A percentile compares a stretch with the other conserved stretches of the same genome.
phyloP scores from a whole-genome alignment of 345 rosid species.

The Aquilaria yunnanensis region DNA sequence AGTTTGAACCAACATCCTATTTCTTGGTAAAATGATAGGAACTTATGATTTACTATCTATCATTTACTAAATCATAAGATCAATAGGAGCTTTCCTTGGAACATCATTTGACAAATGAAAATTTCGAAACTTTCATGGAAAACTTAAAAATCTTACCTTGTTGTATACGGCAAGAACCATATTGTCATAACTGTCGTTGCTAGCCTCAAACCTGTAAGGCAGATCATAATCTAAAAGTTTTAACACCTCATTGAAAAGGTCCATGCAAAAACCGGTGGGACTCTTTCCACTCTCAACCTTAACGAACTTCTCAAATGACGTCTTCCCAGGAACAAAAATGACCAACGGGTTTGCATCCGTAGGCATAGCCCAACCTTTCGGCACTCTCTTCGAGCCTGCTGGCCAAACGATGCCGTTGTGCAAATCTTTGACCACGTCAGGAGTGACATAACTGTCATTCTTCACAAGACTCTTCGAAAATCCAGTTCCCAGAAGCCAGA shows the following conservation, averaged over 20 bases:
- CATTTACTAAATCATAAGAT: too few species aligned
- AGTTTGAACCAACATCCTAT: too few species aligned
- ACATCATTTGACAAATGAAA: too few species aligned
- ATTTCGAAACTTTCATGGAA: neutral
- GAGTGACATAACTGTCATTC: neutral
- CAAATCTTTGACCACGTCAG: neutral
- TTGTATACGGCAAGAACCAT: constrained; percentile 21
- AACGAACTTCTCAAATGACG: constrained; percentile 30
- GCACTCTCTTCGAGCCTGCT: constrained; percentile 12
- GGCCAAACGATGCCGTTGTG: constrained; percentile 22
- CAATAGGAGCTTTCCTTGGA: too few species aligned
- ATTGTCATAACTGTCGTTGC: constrained; percentile 24
- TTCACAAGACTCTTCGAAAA: constrained; percentile 12
- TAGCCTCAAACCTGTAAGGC: constrained; percentile 9
- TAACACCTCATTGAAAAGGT: constrained; percentile 15
- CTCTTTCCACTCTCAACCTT: neutral
- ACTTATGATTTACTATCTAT: too few species aligned
- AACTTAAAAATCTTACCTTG: constrained; percentile 27
- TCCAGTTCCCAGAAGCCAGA: constrained; percentile 23
- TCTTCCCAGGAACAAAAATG: constrained; percentile 33
- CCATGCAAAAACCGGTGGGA: constrained; percentile 37
- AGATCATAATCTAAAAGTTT: constrained; percentile 7
- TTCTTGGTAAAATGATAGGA: too few species aligned
- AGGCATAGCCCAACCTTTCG: constrained; percentile 32
- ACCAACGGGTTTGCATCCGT: constrained; percentile 13